A percentile compares a stretch with the other conserved stretches of the same genome.
Evolutionary conservation across 495 filamentous ascomycete genomes (phyloP).

Genomic region (Chaetomium cochliodes): DNA sequence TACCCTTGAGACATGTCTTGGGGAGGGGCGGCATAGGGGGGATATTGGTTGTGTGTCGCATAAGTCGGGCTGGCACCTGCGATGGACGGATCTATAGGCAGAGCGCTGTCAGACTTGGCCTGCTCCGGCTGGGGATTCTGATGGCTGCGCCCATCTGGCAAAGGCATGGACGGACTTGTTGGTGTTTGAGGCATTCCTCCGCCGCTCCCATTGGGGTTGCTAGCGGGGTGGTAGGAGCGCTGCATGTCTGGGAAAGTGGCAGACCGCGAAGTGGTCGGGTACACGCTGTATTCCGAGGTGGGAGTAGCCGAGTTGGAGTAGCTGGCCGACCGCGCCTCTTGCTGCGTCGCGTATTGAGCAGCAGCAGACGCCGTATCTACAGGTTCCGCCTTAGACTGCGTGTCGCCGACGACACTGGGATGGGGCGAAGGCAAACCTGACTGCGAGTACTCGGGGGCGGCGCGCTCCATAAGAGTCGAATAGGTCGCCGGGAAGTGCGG

Average conservation of each 20-base stretch:
- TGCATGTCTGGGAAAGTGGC: conserved; percentile 72
- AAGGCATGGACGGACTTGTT: conserved; percentile 91
- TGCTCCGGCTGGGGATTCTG: conserved; percentile 58
- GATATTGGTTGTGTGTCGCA: conserved; percentile 64
- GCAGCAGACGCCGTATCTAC: conserved; percentile 89
- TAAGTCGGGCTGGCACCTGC: conserved; percentile 90
- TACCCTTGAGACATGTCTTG: conserved; percentile 81
- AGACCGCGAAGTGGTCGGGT: conserved; percentile 75
- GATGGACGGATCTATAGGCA: conserved; percentile 99
- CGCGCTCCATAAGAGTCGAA: conserved; percentile 75
- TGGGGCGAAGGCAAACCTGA: conserved; percentile 94
- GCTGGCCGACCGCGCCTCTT: conserved; percentile 70
- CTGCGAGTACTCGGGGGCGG: conserved; percentile 91
- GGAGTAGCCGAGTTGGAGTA: conserved; percentile 78
- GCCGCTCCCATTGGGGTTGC: conserved; percentile 69
- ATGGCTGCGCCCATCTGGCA: conserved; percentile 71
- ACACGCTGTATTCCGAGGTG: conserved; percentile 82
- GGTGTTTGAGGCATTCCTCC: conserved; percentile 91
- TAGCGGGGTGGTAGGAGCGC: conserved; percentile 69
- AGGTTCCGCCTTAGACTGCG: conserved; percentile 74
- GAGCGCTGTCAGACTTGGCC: conserved; percentile 88
- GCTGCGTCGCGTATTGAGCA: conserved; percentile 68
- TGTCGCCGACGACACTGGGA: conserved; percentile 65
- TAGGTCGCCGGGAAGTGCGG: background rate
- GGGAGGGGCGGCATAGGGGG: conserved; percentile 75